Evolutionary conservation across 2,329 filamentous ascomycete genomes (phyloP), one percentile per base, ranked within the genome.

Genomic region (Fusarium protoensiforme): DNA sequence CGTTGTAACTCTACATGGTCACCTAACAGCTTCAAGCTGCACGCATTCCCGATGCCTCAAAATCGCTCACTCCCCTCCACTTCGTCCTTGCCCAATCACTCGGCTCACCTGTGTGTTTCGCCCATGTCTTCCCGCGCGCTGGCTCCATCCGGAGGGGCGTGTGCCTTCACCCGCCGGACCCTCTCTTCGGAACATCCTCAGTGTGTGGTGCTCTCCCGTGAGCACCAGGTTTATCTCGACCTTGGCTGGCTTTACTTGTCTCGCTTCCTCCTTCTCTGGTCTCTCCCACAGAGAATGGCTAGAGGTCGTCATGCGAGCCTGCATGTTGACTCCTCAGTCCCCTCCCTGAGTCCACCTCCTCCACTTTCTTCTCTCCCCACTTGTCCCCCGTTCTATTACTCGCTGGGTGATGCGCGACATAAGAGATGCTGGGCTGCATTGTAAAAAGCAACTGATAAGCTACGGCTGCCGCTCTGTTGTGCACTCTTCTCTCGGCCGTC

Each of bases 361-460:
- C 72, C 72, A 75, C 72, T 75, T 75, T 73, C 65, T 62, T 74
- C 65, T 64, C 70, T 74, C 72, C 66, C 72, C 72, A 75, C 72
- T 62, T 64, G 59, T 63, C 69, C 61, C 69, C 35, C 39, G 65
- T 72, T 70, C 69, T 71, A 58, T 61, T 71, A 74, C 72, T 75
- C 72, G 72, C 65, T 75, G 65, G 72, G 56, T 67, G 63, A 75
- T 74, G 72, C 72, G 72, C 72, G 72, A 74, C 72, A 74, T 74
- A 74, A 74, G 66, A 73, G 63, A 73, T 67, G 75, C 69, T 71
- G 68, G 71, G 60, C 67, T 74, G 67, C 67, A 77, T 71, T 67
- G 65, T 65, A 66, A 67, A 68, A 71, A 75, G 72, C 69, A 62
- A 78, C 76, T 78, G 76, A 78, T 78, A 78, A 77, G 76, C 73